These are phyloP conservation scores for Cunninghamia lanceolata DNA, from an alignment of 75 land plant species.

Conservation along the genomic window DNA sequence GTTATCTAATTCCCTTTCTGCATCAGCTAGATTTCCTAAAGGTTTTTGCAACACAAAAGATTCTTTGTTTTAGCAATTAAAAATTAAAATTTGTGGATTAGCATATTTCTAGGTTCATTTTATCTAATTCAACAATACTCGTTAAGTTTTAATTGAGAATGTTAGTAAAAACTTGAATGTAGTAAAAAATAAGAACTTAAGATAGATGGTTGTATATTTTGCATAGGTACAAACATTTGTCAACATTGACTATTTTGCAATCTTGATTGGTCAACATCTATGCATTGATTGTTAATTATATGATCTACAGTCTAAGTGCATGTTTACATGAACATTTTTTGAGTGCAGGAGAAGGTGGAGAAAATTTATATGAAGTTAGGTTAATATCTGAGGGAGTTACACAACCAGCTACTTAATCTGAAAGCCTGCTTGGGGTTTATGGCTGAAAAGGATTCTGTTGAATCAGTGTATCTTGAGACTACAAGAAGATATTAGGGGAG, in stretches of 20 bases:
- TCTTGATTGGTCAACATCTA: background rate
- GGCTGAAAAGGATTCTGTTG: background rate
- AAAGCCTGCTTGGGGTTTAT: background rate
- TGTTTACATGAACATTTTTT: background rate
- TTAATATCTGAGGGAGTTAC: conserved; percentile 22
- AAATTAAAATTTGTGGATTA: background rate
- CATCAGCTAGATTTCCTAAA: background rate
- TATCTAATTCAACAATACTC: background rate
- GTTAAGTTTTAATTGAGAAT: background rate
- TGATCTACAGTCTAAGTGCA: background rate
- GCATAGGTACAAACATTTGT: too few relatives aligned
- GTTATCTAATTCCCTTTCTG: conserved; percentile 12
- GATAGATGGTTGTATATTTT: background rate
- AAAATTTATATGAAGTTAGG: conserved; percentile 37
- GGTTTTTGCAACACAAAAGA: background rate
- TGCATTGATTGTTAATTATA: background rate
- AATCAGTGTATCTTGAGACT: background rate
- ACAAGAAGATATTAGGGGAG: background rate
- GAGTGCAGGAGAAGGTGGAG: conserved; percentile 32
- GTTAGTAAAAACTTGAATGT: background rate
- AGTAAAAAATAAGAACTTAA: background rate
- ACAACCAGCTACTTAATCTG: background rate
- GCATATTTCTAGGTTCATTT: background rate
- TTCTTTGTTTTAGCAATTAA: background rate
- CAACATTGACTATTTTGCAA: background rate